phyloP scores from a whole-genome alignment of 2,329 filamentous ascomycete species.

The Paraphaeosphaeria minitans region DNA sequence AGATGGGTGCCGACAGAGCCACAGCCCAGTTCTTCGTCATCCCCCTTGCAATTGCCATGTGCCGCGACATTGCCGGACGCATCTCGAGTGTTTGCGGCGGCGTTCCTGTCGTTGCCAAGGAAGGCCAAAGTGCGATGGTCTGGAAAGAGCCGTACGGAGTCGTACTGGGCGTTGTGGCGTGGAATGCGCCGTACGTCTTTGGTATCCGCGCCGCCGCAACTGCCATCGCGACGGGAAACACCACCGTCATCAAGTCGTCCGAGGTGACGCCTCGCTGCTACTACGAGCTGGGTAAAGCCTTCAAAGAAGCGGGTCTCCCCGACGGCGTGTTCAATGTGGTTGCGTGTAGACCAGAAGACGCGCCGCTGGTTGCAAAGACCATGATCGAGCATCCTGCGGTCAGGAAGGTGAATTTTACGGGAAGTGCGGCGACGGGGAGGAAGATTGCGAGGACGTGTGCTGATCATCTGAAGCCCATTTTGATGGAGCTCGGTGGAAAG shows the following conservation, averaged over 20 bases:
- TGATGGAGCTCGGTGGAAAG: constrained; percentile 84
- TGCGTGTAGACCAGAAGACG: constrained; percentile 61
- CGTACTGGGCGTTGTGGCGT: constrained; percentile 75
- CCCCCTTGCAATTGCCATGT: constrained; percentile 46
- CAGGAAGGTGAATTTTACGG: constrained; percentile 76
- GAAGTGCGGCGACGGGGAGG: constrained; percentile 50
- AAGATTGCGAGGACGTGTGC: constrained; percentile 16
- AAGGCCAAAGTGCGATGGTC: constrained; percentile 64
- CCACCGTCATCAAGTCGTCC: constrained; percentile 25
- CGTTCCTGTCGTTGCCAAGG: constrained; percentile 52
- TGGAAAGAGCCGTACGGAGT: constrained; percentile 77
- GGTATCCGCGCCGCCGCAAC: constrained; percentile 42
- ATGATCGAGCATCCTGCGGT: constrained; percentile 69
- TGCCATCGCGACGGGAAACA: constrained; percentile 64
- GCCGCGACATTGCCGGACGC: constrained; percentile 54
- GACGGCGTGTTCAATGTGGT: constrained; percentile 73
- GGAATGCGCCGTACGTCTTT: constrained; percentile 58
- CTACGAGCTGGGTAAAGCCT: constrained; percentile 19
- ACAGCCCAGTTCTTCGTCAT: constrained; percentile 42
- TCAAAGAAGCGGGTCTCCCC: constrained; percentile 70
- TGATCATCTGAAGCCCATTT: constrained; percentile 46
- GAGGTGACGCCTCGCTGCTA: constrained; percentile 25
- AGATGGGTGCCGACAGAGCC: constrained; percentile 55
- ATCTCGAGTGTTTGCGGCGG: constrained; percentile 52
- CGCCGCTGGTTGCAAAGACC: constrained; percentile 66